These are phyloP conservation scores for Suillus cothurnatus DNA, from an alignment of 768 basidiomycete genomes.

Conservation along the genomic window DNA sequence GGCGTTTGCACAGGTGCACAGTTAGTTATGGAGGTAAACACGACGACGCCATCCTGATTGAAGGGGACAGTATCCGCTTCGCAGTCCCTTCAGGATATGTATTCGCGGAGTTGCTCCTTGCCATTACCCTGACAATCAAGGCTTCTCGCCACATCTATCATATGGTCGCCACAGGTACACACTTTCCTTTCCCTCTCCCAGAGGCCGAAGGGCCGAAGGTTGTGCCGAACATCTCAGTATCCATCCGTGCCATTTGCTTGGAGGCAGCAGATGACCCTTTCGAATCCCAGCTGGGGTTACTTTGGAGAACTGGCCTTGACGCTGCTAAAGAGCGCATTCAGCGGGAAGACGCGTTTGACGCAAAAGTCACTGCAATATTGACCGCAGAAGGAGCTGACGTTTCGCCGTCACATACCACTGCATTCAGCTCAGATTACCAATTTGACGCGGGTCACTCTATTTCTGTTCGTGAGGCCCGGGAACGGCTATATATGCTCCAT, in stretches of 20 bases:
- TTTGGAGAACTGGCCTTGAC: conserved; percentile 70
- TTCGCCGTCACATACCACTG: conserved; percentile 39
- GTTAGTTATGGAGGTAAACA: conserved; percentile 35
- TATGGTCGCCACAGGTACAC: conserved; percentile 55
- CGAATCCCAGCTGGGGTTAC: conserved; percentile 74
- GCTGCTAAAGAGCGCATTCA: conserved; percentile 72
- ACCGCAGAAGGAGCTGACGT: conserved; percentile 40
- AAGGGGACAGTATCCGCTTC: conserved; percentile 68
- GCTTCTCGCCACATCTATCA: conserved; percentile 66
- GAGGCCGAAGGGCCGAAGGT: conserved; percentile 71
- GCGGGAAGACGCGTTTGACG: conserved; percentile 78
- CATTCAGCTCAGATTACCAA: conserved; percentile 52
- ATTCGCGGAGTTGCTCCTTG: conserved; percentile 74
- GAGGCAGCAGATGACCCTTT: conserved; percentile 87
- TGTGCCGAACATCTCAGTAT: conserved; percentile 63
- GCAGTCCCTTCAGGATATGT: conserved; percentile 81
- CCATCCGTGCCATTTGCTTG: conserved; percentile 60
- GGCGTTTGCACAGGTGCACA: conserved; percentile 57
- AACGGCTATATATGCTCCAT: conserved; percentile 68
- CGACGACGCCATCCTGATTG: conserved; percentile 47
- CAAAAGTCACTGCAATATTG: conserved; percentile 72
- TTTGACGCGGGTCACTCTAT: conserved; percentile 69
- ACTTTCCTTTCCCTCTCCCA: conserved; percentile 60
- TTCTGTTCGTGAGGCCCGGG: conserved; percentile 69
- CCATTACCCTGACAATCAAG: conserved; percentile 69